Conservation (phyloP, 1,139 yeast genomes). For the Candida buenavistaensis region DNA sequence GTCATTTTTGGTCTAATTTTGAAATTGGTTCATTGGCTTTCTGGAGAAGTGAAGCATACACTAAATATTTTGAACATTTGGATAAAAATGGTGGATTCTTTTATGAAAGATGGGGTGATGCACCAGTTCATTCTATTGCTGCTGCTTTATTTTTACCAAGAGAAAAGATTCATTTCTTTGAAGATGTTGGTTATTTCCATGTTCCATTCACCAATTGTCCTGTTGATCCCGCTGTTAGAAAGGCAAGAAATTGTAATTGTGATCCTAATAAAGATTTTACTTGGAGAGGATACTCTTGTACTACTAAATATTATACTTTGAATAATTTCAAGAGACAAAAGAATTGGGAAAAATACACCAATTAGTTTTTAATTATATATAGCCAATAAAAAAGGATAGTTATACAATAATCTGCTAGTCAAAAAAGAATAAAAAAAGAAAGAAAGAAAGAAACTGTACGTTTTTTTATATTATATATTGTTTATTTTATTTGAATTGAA, state of each 20-base stretch:
- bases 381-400: no score
- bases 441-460: background rate
- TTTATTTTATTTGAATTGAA: no score
- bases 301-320: conserved; percentile 66
- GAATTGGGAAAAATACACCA: conserved; percentile 69
- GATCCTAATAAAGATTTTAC: conserved; percentile 76
- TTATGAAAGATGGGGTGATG: conserved; percentile 94
- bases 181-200: conserved; percentile 82
- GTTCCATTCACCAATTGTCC: conserved; percentile 81
- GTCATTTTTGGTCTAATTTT: conserved; percentile 90
- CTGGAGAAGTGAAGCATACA: conserved; percentile 73
- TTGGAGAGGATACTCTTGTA: conserved; percentile 86
- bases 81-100: conserved; percentile 85
- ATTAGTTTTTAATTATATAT: no score
- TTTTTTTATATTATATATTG: no score
- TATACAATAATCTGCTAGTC: no score
- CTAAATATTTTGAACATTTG: conserved; percentile 64
- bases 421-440: background rate
- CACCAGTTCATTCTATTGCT: conserved; percentile 87
- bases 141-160: conserved; percentile 73
- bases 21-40: conserved; percentile 75
- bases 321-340: conserved; percentile 64
- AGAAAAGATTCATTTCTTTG: conserved; percentile 72
- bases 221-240: conserved; percentile 53
- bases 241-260: conserved; percentile 65